Evolutionary conservation across 306 rosid genomes (phyloP).

Genomic region (Glycine tomentella): DNA sequence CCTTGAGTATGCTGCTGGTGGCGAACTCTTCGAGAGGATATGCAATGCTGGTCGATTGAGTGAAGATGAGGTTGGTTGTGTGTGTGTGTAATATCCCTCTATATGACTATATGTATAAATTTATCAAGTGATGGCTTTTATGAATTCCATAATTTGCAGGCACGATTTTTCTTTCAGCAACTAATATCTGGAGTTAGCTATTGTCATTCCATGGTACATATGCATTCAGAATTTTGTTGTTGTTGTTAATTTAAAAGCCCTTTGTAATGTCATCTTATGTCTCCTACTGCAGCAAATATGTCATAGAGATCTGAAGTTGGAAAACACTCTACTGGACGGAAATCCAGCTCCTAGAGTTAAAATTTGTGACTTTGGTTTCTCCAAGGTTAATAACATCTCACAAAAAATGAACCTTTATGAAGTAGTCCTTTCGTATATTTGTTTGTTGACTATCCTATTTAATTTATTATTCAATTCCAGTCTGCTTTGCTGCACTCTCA

Average conservation of each 20-base stretch:
- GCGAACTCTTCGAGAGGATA: conserved; percentile 85
- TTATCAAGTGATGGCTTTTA: conserved; percentile 12
- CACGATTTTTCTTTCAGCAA: conserved; percentile 97
- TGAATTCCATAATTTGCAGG: conserved; percentile 58
- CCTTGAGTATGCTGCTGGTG: conserved; percentile 97
- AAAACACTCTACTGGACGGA: conserved; percentile 90
- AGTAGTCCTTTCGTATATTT: conserved; percentile 7
- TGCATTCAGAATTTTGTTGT: not conserved
- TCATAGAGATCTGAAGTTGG: conserved; percentile 94
- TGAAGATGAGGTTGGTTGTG: conserved; percentile 78
- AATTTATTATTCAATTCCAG: conserved; percentile 50
- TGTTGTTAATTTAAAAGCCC: not conserved
- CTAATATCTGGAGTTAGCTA: conserved; percentile 95
- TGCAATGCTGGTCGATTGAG: conserved; percentile 84
- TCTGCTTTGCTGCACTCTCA: conserved; percentile 85
- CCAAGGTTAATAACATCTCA: conserved; percentile 68
- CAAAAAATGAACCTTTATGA: not conserved
- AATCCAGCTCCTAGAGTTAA: conserved; percentile 84
- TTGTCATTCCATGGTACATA: conserved; percentile 84
- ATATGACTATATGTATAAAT: not conserved
- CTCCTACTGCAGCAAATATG: conserved; percentile 75
- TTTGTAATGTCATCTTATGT: conserved; percentile 13
- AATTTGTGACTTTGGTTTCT: conserved; percentile 94
- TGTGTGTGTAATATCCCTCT: not conserved
- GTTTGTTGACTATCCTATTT: conserved; percentile 12